Evolutionary conservation across 108 stramenopile species (phyloP), one percentile per base, ranked within the genome.

Genomic region (Cyclotella distinguenda): DNA sequence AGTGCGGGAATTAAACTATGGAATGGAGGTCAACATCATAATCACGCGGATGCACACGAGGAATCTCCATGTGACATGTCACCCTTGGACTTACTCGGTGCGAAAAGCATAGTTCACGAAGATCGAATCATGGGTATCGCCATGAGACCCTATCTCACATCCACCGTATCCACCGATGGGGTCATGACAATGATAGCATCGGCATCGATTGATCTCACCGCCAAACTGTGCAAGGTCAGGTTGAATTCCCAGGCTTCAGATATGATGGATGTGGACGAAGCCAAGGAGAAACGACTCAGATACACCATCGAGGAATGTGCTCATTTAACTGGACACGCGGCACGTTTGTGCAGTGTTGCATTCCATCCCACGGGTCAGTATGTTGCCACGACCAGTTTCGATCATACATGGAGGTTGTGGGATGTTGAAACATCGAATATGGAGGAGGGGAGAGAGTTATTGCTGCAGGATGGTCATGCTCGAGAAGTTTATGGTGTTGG

Each of bases 321-420:
- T 18, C 74, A 77, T 70, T 77, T 97, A 22, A 74, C 71, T 54
- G 98, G 98, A 12, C 97, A 97, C 50, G 84, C 82, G 25, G 88
- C 86, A 36, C 91, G 98, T 18, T 80, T 99, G 13, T 90, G 93
- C 64, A 83, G 82, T 22, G 87, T 94, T 15, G 97, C 89, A 2
- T 98, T 96, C 62, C 99, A 99, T 74, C 97, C 99, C 2, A 34
- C 71, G 35, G 94, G 96, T 36, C 60, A 72, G 23, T 81, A 83
- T 71, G 82, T 98, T 3, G 99, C 86, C 18, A 97, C 96, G 1
- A 95, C 97, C 8, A 91, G 93, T 64, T 96, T 89, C 52, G 99
- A 99, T 72, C 91, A 94, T 68, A 97, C 97, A 5, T 99, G 99
- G 99, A 72, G 99, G 38, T 86, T 99, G 18, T 99, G 96, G 97